Base-by-base conservation (phyloP, 2,329 filamentous ascomycete genomes). In the Orbilia ellipsospora region DNA sequence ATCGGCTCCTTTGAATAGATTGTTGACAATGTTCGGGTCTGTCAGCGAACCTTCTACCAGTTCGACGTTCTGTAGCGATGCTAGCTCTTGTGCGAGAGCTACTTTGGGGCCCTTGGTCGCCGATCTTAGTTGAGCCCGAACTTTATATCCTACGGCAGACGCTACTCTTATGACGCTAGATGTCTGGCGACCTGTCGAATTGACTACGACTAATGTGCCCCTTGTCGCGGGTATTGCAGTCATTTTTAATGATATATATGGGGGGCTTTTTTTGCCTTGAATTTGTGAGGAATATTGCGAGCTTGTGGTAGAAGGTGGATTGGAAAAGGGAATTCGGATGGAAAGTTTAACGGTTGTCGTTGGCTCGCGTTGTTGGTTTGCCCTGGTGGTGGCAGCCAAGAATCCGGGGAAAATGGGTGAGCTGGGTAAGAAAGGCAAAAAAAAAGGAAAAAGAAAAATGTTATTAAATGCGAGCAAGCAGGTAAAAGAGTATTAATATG, bases 81-180 rank as follows among this genome's bases (percentile, higher is more conserved):
- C 88, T 48, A 98, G 90, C 83, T 98, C 95, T 73, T 92, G 89
- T 45, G 94, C 93, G 69, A 98, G 92, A 95, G 92, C 77, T 68
- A 74, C 70, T 68, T 74, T 74, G 91, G 88, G 80, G 93, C 94
- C 80, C 55, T 78, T 79, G 12, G 73, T 77, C 52, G 78, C 68
- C 55, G 76, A 79, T 52, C 93, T 89, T 82, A 98, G 87, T 84
- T 98, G 95, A 31, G 94, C 95, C 80, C 92, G 92, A 69, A 99
- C 94, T 82, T 90, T 89, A 85, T 95, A 98, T 78, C 95, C 95
- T 67, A 98, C 90, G 74, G 95, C 95, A 52, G 92, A 92, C 70
- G 94, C 94, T 81, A 97, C 93, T 79, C 95, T 91, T 80, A 97
- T 95, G 80, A 99, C 89, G 73, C 94, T 97, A 72, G 94, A 94